These are phyloP conservation scores for Gaertneriomyces sp. DNA, from an alignment of 192 early-diverging fungal genomes.

Conservation along the genomic window DNA sequence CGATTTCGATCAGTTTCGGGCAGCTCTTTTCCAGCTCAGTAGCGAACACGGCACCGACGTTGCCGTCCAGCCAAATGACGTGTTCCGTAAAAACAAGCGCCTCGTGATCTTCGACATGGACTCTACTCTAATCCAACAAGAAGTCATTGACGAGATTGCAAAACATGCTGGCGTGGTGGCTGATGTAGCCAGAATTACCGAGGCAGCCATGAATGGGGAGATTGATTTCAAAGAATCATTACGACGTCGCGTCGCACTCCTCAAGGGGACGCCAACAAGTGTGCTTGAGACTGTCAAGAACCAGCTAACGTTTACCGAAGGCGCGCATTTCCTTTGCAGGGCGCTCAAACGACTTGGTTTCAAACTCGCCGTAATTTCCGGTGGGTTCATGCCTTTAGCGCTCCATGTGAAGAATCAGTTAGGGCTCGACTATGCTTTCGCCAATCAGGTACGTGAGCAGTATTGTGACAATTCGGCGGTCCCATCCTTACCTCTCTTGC, in stretches of 20 bases:
- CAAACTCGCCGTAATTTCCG: conserved; percentile 94
- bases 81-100: conserved; percentile 84
- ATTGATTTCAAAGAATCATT: conserved; percentile 97
- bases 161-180: conserved; percentile 85
- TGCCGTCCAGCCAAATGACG: conserved; percentile 81
- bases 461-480: neutral
- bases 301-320: conserved; percentile 79
- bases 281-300: conserved; percentile 78
- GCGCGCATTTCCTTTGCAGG: conserved; percentile 83
- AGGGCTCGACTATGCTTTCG: conserved; percentile 95
- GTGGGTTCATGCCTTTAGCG: conserved; percentile 94
- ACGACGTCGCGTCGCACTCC: conserved; percentile 75
- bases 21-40: conserved; percentile 69
- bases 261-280: conserved; percentile 79
- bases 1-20: conserved; percentile 65
- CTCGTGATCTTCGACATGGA: conserved; percentile 99
- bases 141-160: conserved; percentile 99
- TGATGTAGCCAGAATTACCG: conserved; percentile 89
- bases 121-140: conserved; percentile 96
- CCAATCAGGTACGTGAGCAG: conserved; percentile 72
- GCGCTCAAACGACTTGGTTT: conserved; percentile 89
- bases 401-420: conserved; percentile 84
- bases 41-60: conserved; percentile 46
- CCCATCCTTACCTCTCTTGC: neutral
- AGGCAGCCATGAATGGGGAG: conserved; percentile 95